phyloP scores from a whole-genome alignment of 352 stramenopile species.

The Phytophthora citrophthora region DNA sequence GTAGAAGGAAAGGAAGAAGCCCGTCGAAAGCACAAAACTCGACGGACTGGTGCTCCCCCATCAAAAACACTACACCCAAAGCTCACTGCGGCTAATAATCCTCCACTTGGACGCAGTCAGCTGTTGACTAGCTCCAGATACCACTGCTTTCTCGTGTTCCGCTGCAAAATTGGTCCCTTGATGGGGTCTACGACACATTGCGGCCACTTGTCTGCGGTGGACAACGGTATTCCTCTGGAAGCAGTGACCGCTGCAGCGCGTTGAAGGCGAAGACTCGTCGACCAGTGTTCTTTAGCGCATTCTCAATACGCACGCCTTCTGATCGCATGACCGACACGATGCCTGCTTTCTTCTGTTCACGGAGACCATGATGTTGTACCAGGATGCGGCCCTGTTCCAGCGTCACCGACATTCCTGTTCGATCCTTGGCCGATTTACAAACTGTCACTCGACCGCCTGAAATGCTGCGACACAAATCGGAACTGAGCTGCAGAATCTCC shows the following conservation, averaged over 20 bases:
- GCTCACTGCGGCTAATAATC: constrained; percentile 41
- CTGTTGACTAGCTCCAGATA: too few relatives aligned
- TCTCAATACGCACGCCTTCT: constrained; percentile 86
- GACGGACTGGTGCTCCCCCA: constrained; percentile 7
- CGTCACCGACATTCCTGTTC: constrained; percentile 97
- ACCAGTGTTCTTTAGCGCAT: constrained; percentile 86
- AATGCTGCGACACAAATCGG: constrained; percentile 81
- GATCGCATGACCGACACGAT: constrained; percentile 87
- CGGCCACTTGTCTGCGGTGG: constrained; percentile 76
- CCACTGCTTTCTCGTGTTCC: too few relatives aligned
- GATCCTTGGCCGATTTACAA: constrained; percentile 98
- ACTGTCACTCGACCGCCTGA: constrained; percentile 93
- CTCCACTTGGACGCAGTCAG: constrained; percentile 11
- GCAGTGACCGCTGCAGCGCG: constrained; percentile 77
- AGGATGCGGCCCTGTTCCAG: constrained; percentile 93
- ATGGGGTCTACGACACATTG: constrained; percentile 72
- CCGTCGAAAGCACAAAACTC: constrained; percentile 39
- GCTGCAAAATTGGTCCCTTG: constrained; percentile 27
- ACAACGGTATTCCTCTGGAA: constrained; percentile 87
- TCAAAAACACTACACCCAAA: constrained; percentile 21
- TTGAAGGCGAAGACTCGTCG: constrained; percentile 88
- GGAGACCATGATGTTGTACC: constrained; percentile 76
- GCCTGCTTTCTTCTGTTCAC: constrained; percentile 71
- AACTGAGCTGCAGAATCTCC: constrained; percentile 87
- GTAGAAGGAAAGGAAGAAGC: constrained; percentile 14